A percentile compares a stretch with the other conserved stretches of the same genome.
These are phyloP conservation scores for Chaetomiaceae sp. DNA, from an alignment of 2,329 filamentous ascomycete genomes.

Conservation along the genomic window DNA sequence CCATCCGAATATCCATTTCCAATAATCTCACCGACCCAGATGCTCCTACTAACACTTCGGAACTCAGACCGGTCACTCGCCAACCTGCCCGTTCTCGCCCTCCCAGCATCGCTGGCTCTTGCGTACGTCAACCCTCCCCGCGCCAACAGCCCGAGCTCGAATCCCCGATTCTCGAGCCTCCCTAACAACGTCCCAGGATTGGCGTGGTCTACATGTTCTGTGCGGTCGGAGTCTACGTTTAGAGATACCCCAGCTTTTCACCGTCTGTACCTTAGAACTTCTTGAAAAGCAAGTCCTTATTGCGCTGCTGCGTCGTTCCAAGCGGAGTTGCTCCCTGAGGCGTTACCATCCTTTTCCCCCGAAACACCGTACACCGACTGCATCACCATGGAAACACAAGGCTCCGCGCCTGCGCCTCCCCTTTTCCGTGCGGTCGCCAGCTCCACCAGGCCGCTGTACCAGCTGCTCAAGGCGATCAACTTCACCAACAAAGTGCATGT, in stretches of 20 bases:
- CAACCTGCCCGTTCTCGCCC: conserved; percentile 69
- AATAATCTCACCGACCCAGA: background rate
- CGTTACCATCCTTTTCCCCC: conserved; percentile 5
- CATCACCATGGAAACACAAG: conserved; percentile 17
- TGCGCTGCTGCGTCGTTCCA: conserved; percentile 1
- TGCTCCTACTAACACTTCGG: conserved; percentile 21
- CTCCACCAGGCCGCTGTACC: conserved; percentile 69
- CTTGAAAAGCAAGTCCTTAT: conserved; percentile 23
- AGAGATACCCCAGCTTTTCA: conserved; percentile 40
- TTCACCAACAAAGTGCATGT: conserved; percentile 54
- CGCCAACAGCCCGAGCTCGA: conserved; percentile 1
- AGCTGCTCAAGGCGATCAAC: conserved; percentile 52
- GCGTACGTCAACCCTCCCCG: conserved; percentile 56
- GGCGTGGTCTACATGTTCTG: conserved; percentile 98
- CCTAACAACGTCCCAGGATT: conserved; percentile 51
- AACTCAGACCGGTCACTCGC: conserved; percentile 68
- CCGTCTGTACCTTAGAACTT: conserved; percentile 32
- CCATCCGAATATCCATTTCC: background rate
- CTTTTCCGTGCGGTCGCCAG: conserved; percentile 71
- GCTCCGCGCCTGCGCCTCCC: conserved; percentile 31
- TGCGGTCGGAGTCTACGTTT: conserved; percentile 97
- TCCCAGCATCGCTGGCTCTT: conserved; percentile 83
- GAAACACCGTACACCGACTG: background rate
- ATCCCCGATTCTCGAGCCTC: too few relatives aligned
- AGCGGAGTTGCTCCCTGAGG: conserved; percentile 2